phyloP scores from a whole-genome alignment of 305 asterid genomes.

The Fraxinus ornus region DNA sequence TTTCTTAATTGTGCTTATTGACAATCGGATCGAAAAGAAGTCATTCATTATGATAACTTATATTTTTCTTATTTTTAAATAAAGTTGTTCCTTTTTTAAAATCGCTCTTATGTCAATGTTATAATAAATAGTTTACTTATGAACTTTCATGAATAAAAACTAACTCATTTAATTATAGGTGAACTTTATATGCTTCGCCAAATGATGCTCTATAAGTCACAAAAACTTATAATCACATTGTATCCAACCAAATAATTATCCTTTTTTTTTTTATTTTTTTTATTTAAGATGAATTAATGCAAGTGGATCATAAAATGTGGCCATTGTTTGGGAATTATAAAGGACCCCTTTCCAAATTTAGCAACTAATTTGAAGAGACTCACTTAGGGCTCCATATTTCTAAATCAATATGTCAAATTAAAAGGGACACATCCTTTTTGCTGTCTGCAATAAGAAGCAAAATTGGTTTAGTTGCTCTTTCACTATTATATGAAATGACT shows the following conservation, averaged over 20 bases:
- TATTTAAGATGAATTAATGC: not conserved
- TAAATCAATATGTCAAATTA: not conserved
- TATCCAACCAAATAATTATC: not conserved
- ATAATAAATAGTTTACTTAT: too few relatives aligned
- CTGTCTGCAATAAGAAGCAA: slow-evolving; percentile 23
- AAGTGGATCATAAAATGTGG: not conserved
- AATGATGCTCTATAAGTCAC: not conserved
- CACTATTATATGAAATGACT: slow-evolving; percentile 4
- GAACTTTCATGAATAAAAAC: too few relatives aligned
- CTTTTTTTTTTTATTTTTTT: not conserved
- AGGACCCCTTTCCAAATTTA: not conserved
- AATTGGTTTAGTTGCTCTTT: slow-evolving; percentile 1
- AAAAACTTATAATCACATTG: not conserved
- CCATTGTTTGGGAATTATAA: not conserved
- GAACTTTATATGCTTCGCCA: not conserved
- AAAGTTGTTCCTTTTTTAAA: too few relatives aligned
- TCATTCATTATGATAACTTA: not conserved
- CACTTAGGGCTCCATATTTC: not conserved
- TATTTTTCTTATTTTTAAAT: too few relatives aligned
- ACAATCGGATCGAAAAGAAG: not conserved
- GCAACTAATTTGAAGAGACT: not conserved
- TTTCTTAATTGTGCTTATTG: not conserved
- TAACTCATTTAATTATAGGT: not conserved
- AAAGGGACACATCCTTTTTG: slow-evolving; percentile 11
- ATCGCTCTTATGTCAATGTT: too few relatives aligned